Evolutionary conservation across 306 rosid species (phyloP).

Genomic region (Castanopsis chinensis): DNA sequence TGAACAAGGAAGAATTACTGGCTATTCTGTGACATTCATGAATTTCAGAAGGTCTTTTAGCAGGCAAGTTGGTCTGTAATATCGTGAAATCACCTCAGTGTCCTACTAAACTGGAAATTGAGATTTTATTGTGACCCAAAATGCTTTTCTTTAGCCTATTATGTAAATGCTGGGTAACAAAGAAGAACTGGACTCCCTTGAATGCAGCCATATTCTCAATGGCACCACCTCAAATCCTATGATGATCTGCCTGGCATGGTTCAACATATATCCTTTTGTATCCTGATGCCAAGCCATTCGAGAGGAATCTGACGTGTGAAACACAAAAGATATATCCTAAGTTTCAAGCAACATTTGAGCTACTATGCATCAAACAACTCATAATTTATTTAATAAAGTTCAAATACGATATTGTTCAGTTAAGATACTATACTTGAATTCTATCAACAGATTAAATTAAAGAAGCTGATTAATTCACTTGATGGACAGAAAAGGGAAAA

Average conservation of each 20-base stretch:
- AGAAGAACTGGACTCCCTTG: neutral
- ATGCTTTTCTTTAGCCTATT: neutral
- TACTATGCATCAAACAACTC: neutral
- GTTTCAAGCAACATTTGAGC: neutral
- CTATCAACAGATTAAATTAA: neutral
- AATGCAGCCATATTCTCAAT: neutral
- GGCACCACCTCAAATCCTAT: neutral
- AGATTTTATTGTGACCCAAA: neutral
- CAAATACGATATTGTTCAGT: neutral
- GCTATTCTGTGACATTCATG: neutral
- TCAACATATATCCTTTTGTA: neutral
- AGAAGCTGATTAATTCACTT: neutral
- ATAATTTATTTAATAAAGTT: neutral
- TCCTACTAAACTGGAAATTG: neutral
- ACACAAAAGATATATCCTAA: neutral
- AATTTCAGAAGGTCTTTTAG: neutral
- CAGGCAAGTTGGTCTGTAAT: neutral
- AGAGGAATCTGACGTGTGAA: neutral
- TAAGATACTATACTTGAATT: neutral
- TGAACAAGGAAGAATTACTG: neutral
- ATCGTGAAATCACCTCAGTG: neutral
- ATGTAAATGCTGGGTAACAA: neutral
- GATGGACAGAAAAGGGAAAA: neutral
- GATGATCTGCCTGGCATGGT: neutral
- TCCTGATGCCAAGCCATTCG: neutral